phyloP scores from a whole-genome alignment of 768 basidiomycete species.

The Fomitopsis serialis region DNA sequence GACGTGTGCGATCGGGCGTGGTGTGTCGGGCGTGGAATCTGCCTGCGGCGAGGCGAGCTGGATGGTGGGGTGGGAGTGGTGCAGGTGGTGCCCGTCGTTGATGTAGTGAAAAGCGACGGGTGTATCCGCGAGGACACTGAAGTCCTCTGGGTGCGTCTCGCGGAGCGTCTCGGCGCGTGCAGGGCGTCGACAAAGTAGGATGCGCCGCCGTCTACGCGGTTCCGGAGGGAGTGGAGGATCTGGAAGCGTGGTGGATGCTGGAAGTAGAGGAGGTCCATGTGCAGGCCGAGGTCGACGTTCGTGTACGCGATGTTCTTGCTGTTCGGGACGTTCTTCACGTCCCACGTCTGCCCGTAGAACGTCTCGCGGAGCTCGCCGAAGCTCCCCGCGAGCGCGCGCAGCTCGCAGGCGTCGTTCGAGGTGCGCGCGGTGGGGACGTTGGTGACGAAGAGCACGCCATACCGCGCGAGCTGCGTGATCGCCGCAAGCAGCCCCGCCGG shows the following conservation, averaged over 20 bases:
- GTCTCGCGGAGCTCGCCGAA: conserved; percentile 81
- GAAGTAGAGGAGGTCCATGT: conserved; percentile 91
- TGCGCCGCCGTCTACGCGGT: conserved; percentile 74
- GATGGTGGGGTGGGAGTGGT: conserved; percentile 69
- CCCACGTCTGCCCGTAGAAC: conserved; percentile 88
- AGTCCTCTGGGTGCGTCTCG: conserved; percentile 41
- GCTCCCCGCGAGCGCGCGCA: conserved; percentile 53
- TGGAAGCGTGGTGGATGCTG: conserved; percentile 89
- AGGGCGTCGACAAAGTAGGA: conserved; percentile 87
- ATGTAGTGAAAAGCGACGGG: conserved; percentile 88
- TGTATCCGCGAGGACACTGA: conserved; percentile 50
- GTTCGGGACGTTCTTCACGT: conserved; percentile 70
- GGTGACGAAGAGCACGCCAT: conserved; percentile 69
- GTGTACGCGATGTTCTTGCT: conserved; percentile 95
- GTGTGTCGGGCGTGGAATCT: neutral
- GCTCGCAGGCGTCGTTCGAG: conserved; percentile 55
- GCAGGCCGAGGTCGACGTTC: conserved; percentile 78
- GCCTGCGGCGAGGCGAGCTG: conserved; percentile 37
- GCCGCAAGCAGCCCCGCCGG: conserved; percentile 46
- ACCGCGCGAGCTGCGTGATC: conserved; percentile 63
- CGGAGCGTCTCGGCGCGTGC: conserved; percentile 55
- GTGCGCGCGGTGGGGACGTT: conserved; percentile 65
- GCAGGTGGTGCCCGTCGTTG: conserved; percentile 84
- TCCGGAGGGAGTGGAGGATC: conserved; percentile 85
- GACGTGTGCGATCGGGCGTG: conserved; percentile 48